These are phyloP conservation scores for Colletotrichum sp. DNA, from an alignment of 2,329 filamentous ascomycete genomes.

Conservation along the genomic window DNA sequence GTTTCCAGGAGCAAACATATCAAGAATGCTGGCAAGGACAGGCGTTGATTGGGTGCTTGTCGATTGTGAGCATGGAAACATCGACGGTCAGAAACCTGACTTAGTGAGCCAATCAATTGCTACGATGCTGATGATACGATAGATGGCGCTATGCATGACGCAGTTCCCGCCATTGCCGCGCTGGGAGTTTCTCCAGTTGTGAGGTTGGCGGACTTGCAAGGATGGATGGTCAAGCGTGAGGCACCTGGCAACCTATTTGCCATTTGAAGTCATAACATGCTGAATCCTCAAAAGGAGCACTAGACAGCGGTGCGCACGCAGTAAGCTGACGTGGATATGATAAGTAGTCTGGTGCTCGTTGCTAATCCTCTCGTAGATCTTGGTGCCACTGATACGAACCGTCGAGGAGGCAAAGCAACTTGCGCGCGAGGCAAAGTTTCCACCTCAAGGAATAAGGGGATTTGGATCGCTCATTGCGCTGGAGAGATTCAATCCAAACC, in stretches of 20 bases:
- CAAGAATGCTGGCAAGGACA: not conserved
- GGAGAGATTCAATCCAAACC: not conserved
- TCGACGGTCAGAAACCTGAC: not conserved
- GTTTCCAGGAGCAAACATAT: not conserved
- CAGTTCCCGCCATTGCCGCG: constrained; percentile 55
- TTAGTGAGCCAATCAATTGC: not conserved
- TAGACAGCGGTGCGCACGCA: not conserved
- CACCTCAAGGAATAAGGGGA: not conserved
- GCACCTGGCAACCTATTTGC: not conserved
- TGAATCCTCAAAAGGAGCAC: not conserved
- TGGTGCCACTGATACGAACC: not conserved
- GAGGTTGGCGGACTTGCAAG: constrained; percentile 60
- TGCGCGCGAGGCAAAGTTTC: not conserved
- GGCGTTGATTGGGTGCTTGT: not conserved
- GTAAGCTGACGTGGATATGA: not conserved
- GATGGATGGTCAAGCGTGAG: constrained; percentile 61
- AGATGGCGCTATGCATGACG: constrained; percentile 58
- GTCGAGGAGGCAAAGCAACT: not conserved
- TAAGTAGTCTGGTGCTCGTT: accelerated
- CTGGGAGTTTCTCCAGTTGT: constrained; percentile 46
- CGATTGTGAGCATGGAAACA: not conserved
- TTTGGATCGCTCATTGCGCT: not conserved
- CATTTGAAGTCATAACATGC: not conserved
- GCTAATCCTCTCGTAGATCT: not conserved
- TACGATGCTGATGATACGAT: constrained; percentile 29